A percentile compares a stretch with the other conserved stretches of the same genome.
phyloP scores from a whole-genome alignment of 208 protist species.

The Crithidia acanthocephali region DNA sequence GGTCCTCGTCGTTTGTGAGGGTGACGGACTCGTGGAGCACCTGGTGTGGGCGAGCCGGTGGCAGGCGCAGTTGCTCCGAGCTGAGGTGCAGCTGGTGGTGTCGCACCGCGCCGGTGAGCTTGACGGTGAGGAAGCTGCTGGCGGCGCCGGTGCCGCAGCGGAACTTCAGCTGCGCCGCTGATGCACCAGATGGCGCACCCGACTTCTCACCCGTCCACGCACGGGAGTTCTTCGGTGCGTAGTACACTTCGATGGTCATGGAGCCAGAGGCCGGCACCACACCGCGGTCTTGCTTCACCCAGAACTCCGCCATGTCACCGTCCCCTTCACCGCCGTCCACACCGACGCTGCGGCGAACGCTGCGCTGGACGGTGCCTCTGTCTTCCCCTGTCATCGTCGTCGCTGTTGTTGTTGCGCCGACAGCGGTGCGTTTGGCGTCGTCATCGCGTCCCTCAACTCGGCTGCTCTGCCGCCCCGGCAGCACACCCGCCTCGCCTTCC shows the following conservation, averaged over 20 bases:
- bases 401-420: background rate
- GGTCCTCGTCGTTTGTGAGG: conserved; percentile 87
- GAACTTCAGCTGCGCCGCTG: conserved; percentile 50
- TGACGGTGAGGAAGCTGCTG: conserved; percentile 53
- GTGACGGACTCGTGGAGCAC: conserved; percentile 59
- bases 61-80: conserved; percentile 63
- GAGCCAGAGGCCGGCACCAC: conserved; percentile 66
- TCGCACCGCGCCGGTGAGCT: conserved; percentile 42
- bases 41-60: conserved; percentile 77
- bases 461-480: background rate
- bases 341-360: background rate
- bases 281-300: conserved; percentile 63
- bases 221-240: conserved; percentile 32
- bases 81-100: conserved; percentile 48
- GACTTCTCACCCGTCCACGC: background rate
- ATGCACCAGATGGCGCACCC: background rate
- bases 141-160: conserved; percentile 59
- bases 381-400: background rate
- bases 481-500: conserved; percentile 1
- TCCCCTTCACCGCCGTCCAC: background rate
- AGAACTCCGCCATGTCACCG: conserved; percentile 57
- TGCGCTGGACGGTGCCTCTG: background rate
- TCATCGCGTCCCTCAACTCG: background rate
- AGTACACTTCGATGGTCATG: conserved; percentile 74
- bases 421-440: background rate